phyloP scores from a whole-genome alignment of 2,329 filamentous ascomycete species.

The Curvularia eragrostidis region DNA sequence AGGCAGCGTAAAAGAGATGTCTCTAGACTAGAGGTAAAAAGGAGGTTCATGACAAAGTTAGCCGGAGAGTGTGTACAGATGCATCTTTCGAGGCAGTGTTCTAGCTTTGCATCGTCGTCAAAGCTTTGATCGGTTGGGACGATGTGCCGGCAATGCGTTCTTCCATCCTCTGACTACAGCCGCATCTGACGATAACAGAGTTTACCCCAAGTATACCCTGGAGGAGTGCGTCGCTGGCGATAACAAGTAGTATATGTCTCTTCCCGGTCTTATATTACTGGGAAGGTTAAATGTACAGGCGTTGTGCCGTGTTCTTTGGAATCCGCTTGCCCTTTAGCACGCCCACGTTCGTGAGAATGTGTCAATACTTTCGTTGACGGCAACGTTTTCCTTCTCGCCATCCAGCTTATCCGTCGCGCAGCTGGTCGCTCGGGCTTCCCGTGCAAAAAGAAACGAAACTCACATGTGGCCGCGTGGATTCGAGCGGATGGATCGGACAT shows the following conservation, averaged over 20 bases:
- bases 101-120: background rate
- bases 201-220: background rate
- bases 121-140: background rate
- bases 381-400: background rate
- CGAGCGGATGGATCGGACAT: background rate
- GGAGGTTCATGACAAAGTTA: background rate
- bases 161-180: background rate
- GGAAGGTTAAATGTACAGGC: background rate
- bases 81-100: background rate
- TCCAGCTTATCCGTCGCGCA: background rate
- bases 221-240: background rate
- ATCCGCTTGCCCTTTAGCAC: background rate
- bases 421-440: background rate
- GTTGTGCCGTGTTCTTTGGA: background rate
- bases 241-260: background rate
- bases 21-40: background rate
- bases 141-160: background rate
- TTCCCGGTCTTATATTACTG: background rate
- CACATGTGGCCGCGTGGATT: slow-evolving; percentile 4
- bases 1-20: background rate
- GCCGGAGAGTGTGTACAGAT: background rate
- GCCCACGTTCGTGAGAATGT: background rate
- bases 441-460: background rate
- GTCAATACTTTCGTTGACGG: background rate
- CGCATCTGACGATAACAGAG: background rate